Conservation (phyloP, 208 protist species). For the Acanthamoeba healyi region DNA sequence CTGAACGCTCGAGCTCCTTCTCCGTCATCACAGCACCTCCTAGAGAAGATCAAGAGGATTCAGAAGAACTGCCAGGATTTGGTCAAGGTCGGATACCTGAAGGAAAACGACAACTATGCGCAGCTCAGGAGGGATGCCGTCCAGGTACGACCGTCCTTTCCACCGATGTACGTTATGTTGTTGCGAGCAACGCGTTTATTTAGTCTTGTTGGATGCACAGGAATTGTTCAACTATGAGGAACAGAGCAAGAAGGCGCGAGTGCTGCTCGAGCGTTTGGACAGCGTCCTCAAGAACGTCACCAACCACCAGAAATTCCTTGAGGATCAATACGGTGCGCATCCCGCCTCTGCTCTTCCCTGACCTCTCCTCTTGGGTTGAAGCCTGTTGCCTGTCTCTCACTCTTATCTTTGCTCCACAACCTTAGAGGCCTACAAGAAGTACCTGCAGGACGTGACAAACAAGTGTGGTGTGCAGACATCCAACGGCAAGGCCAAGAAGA, state of each 20-base stretch:
- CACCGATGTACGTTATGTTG: too few species aligned
- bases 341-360: not conserved
- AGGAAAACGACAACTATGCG: conserved; percentile 79
- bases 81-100: conserved; percentile 22
- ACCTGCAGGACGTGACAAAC: conserved; percentile 83
- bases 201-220: not conserved
- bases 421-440: conserved; percentile 81
- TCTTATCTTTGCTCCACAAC: not conserved
- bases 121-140: conserved; percentile 80
- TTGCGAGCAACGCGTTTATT: too few species aligned
- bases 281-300: conserved; percentile 76
- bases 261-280: conserved; percentile 79
- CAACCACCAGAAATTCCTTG: conserved; percentile 83
- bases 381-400: not conserved
- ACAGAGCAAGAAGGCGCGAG: conserved; percentile 66
- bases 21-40: conserved; percentile 60
- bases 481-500: not conserved
- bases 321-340: conserved; percentile 73
- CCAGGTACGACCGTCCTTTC: conserved; percentile 25
- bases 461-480: conserved; percentile 68
- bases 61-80: conserved; percentile 82
- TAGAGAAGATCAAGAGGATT: conserved; percentile 82
- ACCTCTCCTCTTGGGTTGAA: too few species aligned
- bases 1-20: not conserved
- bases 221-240: conserved; percentile 81